These are phyloP conservation scores for Colletotrichum musae DNA, from an alignment of 2,329 filamentous ascomycete species.

Conservation along the genomic window DNA sequence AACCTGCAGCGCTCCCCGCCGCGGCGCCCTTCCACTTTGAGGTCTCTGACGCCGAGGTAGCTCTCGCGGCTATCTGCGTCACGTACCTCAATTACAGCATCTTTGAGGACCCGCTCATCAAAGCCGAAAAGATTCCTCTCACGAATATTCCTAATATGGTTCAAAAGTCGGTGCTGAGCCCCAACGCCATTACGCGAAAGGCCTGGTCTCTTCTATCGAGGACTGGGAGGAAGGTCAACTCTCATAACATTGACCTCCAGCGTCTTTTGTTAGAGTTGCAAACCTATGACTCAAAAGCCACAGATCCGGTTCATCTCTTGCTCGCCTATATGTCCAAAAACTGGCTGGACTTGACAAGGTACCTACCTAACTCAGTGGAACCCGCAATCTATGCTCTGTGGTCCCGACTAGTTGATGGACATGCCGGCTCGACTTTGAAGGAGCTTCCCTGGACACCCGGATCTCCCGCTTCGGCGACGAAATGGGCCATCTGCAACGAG, in stretches of 20 bases:
- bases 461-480: background rate
- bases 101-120: background rate
- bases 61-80: background rate
- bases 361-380: background rate
- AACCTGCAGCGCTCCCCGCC: background rate
- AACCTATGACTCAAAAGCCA: background rate
- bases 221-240: rapidly evolving
- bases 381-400: background rate
- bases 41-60: background rate
- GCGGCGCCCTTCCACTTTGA: constrained; percentile 1
- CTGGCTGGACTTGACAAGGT: background rate
- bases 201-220: background rate
- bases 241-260: background rate
- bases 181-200: background rate
- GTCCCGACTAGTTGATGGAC: background rate
- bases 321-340: background rate
- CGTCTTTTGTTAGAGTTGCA: background rate
- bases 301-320: background rate
- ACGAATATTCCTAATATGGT: background rate
- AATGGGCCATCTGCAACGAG: background rate
- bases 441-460: background rate
- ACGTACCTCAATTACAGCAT: background rate
- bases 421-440: background rate
- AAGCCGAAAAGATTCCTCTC: background rate
- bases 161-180: rapidly evolving